A percentile compares a stretch with the other conserved stretches of the same genome.
Conservation (phyloP, 805 yeast genomes). For the Saturnispora serradocipensis region DNA sequence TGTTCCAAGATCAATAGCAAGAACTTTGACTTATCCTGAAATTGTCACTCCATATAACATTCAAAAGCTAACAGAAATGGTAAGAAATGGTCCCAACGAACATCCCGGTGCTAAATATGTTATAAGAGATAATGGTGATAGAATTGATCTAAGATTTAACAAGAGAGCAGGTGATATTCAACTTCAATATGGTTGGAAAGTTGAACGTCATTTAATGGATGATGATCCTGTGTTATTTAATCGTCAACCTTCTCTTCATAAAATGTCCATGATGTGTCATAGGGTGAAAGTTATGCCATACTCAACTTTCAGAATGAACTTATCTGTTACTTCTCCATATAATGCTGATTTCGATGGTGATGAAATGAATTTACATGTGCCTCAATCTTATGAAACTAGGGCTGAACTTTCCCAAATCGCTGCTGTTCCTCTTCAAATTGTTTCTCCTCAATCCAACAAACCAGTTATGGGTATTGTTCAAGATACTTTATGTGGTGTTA, state of each 20-base stretch:
- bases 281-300: conserved; percentile 98
- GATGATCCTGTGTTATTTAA: conserved; percentile 95
- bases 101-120: conserved; percentile 99
- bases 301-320: conserved; percentile 90
- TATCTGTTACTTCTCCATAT: conserved; percentile 98
- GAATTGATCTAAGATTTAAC: conserved; percentile 94
- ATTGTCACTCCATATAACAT: conserved; percentile 96
- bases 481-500: conserved; percentile 94
- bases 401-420: conserved; percentile 92
- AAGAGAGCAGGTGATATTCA: conserved; percentile 98
- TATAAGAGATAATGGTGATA: conserved; percentile 96
- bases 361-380: conserved; percentile 98
- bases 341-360: conserved; percentile 99
- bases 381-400: conserved; percentile 98
- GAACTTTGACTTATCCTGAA: conserved; percentile 93
- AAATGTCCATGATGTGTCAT: conserved; percentile 99
- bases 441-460: conserved; percentile 95
- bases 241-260: conserved; percentile 98
- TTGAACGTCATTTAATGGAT: conserved; percentile 96
- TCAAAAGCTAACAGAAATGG: conserved; percentile 84
- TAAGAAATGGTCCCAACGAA: conserved; percentile 96
- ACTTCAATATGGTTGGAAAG: conserved; percentile 97
- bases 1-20: conserved; percentile 94
- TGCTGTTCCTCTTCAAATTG: conserved; percentile 96
- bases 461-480: conserved; percentile 99